A percentile compares a stretch with the other conserved stretches of the same genome.
These are phyloP conservation scores for Iberis pinnata DNA, from an alignment of 345 rosid genomes.

Conservation along the genomic window DNA sequence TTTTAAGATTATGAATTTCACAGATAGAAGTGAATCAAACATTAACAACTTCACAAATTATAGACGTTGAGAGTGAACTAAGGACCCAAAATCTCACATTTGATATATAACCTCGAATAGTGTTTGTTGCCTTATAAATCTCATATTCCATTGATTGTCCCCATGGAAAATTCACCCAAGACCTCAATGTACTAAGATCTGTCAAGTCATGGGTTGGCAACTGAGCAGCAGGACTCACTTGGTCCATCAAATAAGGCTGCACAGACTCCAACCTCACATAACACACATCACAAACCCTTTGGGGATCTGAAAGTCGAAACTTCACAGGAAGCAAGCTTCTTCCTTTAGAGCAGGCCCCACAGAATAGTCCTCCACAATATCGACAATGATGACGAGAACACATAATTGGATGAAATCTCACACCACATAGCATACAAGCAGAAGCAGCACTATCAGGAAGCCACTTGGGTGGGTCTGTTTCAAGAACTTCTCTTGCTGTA, in stretches of 20 bases:
- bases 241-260: conserved; percentile 85
- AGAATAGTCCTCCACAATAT: conserved; percentile 90
- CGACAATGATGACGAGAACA: conserved; percentile 95
- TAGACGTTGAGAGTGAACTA: neutral
- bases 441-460: conserved; percentile 82
- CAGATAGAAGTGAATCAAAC: neutral
- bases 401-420: conserved; percentile 88
- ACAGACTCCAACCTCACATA: conserved; percentile 75
- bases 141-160: conserved; percentile 88
- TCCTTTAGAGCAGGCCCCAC: conserved; percentile 80
- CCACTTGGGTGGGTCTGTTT: conserved; percentile 88
- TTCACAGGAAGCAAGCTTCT: conserved; percentile 77
- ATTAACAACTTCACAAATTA: neutral
- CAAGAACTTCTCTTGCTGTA: conserved; percentile 59
- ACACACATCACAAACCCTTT: conserved; percentile 90
- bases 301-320: conserved; percentile 63
- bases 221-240: conserved; percentile 89
- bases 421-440: conserved; percentile 79
- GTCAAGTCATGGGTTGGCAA: conserved; percentile 77
- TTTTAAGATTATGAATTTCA: neutral
- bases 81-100: conserved; percentile 41
- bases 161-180: conserved; percentile 98
- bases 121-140: conserved; percentile 85
- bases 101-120: conserved; percentile 52
- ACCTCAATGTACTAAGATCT: conserved; percentile 92